Percentiles rank a stretch among this genome's conserved stretches.
phyloP scores from a whole-genome alignment of 495 filamentous ascomycete genomes.

The Penicillium paradoxum region DNA sequence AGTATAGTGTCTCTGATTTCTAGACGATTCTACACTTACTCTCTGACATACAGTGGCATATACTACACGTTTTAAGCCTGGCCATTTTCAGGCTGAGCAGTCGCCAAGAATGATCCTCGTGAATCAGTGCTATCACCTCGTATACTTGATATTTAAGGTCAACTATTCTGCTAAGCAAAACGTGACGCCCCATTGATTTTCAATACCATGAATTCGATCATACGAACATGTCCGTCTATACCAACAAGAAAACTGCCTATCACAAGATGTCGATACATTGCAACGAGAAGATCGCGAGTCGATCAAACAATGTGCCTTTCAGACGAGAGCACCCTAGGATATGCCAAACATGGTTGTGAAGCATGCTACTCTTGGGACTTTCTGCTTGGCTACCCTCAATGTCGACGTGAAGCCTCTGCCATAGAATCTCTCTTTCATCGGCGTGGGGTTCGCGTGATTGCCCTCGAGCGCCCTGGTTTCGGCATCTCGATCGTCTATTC shows the following conservation, averaged over 20 bases:
- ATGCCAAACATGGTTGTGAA: conserved; percentile 37
- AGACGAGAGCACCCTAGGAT: conserved; percentile 37
- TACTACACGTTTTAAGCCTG: neutral
- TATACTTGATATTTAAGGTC: neutral
- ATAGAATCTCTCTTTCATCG: conserved; percentile 21
- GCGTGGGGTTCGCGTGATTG: conserved; percentile 34
- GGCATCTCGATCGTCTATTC: conserved; percentile 39
- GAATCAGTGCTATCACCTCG: neutral
- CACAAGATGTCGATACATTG: neutral
- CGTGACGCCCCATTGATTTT: neutral
- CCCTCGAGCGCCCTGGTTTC: conserved; percentile 40
- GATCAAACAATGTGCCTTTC: conserved; percentile 31
- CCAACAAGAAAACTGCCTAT: neutral
- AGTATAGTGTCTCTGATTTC: too few species aligned
- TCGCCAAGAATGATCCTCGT: neutral
- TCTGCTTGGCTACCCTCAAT: conserved; percentile 43
- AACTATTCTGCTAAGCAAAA: neutral
- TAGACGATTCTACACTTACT: too few species aligned
- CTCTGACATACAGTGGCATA: neutral
- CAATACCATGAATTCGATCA: neutral
- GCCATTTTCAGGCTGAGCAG: neutral
- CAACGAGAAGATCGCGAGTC: neutral
- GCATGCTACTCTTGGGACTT: conserved; percentile 30
- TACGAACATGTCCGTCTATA: neutral
- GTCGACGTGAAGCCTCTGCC: conserved; percentile 35